Percentiles rank a stretch among this genome's conserved stretches.
These are phyloP conservation scores for Suillus cothurnatus DNA, from an alignment of 768 basidiomycete species.

Conservation along the genomic window DNA sequence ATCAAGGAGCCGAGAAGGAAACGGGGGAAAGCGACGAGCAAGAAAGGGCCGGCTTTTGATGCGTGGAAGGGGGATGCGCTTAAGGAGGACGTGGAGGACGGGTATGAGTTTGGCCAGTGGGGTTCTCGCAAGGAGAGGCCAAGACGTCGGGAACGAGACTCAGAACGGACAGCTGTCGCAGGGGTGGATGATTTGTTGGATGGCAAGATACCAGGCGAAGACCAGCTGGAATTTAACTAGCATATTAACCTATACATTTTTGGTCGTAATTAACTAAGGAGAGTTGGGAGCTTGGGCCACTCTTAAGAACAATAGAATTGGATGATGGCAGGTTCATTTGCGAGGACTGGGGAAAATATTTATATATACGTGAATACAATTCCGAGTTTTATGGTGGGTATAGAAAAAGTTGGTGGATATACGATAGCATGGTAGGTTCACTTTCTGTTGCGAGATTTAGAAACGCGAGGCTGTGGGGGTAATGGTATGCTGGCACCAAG, in stretches of 20 bases:
- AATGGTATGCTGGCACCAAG: constrained; percentile 63
- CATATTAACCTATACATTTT: constrained; percentile 1
- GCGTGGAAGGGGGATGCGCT: constrained; percentile 48
- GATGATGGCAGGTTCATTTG: constrained; percentile 8
- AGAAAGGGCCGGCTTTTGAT: constrained; percentile 23
- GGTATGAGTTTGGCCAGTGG: constrained; percentile 56
- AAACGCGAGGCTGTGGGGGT: constrained; percentile 44
- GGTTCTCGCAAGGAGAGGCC: neutral
- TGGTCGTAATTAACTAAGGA: constrained; percentile 1
- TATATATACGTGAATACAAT: constrained; percentile 3
- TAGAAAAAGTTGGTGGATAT: constrained; percentile 7
- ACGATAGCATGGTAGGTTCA: constrained; percentile 16
- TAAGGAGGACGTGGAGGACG: constrained; percentile 34
- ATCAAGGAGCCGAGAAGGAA: constrained; percentile 27
- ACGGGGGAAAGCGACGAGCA: constrained; percentile 21
- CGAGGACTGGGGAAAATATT: neutral
- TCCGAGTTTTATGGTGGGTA: constrained; percentile 3
- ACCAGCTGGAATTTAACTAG: neutral
- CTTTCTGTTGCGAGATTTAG: constrained; percentile 60
- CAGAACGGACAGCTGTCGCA: neutral
- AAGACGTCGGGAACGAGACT: neutral
- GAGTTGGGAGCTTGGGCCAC: neutral
- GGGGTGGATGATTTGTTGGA: neutral
- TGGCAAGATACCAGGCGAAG: neutral
- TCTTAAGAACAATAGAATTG: constrained; percentile 2